A percentile compares a stretch with the other conserved stretches of the same genome.
Conservation (phyloP, 805 yeast genomes). For the Candida palmyrensis region DNA sequence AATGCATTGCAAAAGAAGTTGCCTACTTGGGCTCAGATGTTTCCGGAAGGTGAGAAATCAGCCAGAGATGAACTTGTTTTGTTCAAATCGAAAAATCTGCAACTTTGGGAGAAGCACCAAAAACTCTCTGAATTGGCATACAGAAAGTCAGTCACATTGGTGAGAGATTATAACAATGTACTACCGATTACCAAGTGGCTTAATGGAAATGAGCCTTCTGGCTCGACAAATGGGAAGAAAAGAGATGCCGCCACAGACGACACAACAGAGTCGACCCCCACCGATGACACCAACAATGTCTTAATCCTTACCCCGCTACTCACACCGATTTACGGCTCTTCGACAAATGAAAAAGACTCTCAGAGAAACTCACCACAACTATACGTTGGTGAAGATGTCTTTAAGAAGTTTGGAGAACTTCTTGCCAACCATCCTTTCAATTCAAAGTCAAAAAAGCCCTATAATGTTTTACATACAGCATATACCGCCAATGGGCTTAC, state of each 20-base stretch:
- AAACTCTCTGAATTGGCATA: constrained; percentile 42
- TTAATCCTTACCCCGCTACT: constrained; percentile 34
- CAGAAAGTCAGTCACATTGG: constrained; percentile 46
- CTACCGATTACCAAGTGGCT: constrained; percentile 42
- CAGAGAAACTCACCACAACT: constrained; percentile 13
- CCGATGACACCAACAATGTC: constrained; percentile 21
- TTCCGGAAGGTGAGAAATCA: constrained; percentile 28
- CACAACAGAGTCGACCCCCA: constrained; percentile 10
- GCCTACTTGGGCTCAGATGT: constrained; percentile 42
- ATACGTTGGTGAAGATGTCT: constrained; percentile 46
- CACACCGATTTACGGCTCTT: constrained; percentile 33
- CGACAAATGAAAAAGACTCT: too few relatives aligned
- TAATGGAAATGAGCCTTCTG: background rate
- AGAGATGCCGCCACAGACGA: too few relatives aligned
- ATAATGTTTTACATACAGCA: constrained; percentile 51
- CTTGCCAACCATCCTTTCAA: constrained; percentile 32
- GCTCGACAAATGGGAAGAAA: too few relatives aligned
- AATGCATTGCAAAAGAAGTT: constrained; percentile 36
- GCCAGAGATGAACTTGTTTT: constrained; percentile 15
- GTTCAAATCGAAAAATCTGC: constrained; percentile 24
- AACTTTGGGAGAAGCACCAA: constrained; percentile 39
- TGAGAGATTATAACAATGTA: constrained; percentile 47
- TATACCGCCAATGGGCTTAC: constrained; percentile 56
- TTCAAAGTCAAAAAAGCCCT: constrained; percentile 20
- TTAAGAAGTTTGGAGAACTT: constrained; percentile 46